Evolutionary conservation across 441 rosid species (phyloP), one percentile per base, ranked within the genome.

Genomic region (Cnidoscolus chayamansa): DNA sequence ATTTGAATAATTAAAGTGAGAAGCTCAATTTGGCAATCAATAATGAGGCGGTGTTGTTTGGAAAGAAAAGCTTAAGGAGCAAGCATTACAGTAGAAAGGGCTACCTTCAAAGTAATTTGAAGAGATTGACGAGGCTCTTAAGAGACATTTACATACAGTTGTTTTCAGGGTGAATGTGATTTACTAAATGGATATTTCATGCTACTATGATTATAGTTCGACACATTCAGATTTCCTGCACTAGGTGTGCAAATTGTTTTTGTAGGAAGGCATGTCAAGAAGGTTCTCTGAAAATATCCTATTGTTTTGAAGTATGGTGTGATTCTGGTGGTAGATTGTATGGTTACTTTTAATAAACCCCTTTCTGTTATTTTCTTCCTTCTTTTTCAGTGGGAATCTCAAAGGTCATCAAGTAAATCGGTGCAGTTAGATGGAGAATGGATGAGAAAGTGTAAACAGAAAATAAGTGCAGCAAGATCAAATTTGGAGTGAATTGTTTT

Each of bases 21-120:
- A 54, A 54, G 30, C 32, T 67, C 49, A 35, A 67, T 16, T 67
- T 51, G 60, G 61, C 71, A 53, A 32, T 53, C 32, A 10, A 35
- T 17, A n/a, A 35, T 35, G 71, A 9, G 25, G 7, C 32, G 1
- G 25, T 25, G 25, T 25, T 25, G 25, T 25, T 25, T 25, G 5
- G n/a, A 65, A 8, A 51, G 30, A 45, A 50, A 67, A 53, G 1
- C 31, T 2, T 66, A n/a, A 45, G 57, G 51, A 13, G 25, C 56
- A 30, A 13, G 1, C 35, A 20, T 35, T 67, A 13, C 8, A 17
- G 49, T 32, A 53, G 61, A 67, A 53, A 35, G 53, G 8, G 32
- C 19, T 11, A n/a, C 17, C 10, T 31, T 67, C 15, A 49, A 30
- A 12, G 12, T 50, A 66, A 7, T 49, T 49, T 6, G 16, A 25